Base-by-base conservation (phyloP, 345 rosid genomes). In the Diplotaxis tenuifolia region DNA sequence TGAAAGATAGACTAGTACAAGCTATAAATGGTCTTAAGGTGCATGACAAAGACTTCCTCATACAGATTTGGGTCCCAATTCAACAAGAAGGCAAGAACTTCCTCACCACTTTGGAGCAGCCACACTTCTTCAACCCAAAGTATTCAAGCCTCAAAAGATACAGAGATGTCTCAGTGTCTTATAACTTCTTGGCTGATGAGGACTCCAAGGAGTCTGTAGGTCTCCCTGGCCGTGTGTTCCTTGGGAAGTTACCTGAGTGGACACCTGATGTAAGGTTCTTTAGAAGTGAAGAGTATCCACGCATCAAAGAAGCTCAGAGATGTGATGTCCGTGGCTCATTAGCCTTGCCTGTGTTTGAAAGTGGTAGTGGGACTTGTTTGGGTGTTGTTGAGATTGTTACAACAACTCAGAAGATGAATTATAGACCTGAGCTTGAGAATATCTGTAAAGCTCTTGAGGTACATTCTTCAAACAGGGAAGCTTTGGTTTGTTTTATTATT, bases 391-490 rank as follows among this genome's bases (percentile, higher is more conserved):
- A 94, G 89, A 77, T 94, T 68, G 83, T 94, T 36, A 88, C 91
- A 20, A 94, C 96, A 62, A 77, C 84, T 59, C 90, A 77, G 75
- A 85, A 85, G 81, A 81, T 79, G 80, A 86, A 84, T 74, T 91
- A 89, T 69, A 87, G 83, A 4, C 86, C 87, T 0, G 96, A 91
- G 57, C 89, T 91, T 60, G 98, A 94, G 59, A 78, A 81, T 75
- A 79, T 94, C 68, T 84, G 98, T 83, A 84, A 84, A 85, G 98
- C 97, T 78, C 98, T 94, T 1, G 91, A 89, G 97, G 98, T 94
- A 62, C 50, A 42, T n/a, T 42, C 50, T 42, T 14, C 8, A 32
- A 32, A 32, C 9, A 7, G 12, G 50, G 50, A 38, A 64, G 36
- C 65, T 64, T 36, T 72, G 50, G 18, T 62, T 29, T 64, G 74